Percentiles rank a stretch among this genome's conserved stretches.
Evolutionary conservation across 257 asterid species (phyloP).

Genomic region (Salvia splendens): DNA sequence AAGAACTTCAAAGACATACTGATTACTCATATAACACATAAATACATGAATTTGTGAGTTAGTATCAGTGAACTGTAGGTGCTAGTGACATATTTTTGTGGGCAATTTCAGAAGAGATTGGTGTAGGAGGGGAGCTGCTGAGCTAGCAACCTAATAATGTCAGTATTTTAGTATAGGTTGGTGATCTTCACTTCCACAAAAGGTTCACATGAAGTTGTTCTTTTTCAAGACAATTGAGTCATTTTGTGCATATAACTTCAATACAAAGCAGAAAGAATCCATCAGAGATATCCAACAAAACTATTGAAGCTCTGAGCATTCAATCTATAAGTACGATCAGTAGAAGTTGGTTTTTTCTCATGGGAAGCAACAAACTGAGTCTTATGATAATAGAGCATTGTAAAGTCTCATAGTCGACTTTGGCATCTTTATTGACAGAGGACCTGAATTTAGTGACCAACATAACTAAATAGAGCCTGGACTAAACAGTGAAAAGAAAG

Average conservation of each 20-base stretch:
- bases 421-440: conserved; percentile 6
- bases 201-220: neutral
- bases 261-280: neutral
- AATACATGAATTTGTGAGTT: neutral
- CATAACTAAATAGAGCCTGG: neutral
- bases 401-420: conserved; percentile 2
- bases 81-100: neutral
- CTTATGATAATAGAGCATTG: neutral
- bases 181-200: neutral
- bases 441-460: neutral
- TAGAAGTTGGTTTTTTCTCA: neutral
- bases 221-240: neutral
- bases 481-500: neutral
- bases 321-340: neutral
- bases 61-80: neutral
- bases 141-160: neutral
- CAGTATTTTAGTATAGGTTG: neutral
- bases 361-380: neutral
- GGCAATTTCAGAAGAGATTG: neutral
- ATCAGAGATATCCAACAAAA: neutral
- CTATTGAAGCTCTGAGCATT: neutral
- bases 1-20: neutral
- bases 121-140: neutral
- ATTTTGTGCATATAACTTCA: neutral
- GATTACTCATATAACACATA: neutral